Percentiles rank a stretch among this genome's conserved stretches.
Evolutionary conservation across 768 basidiomycete species (phyloP).

Genomic region (Xerocomellus chrysenteron): DNA sequence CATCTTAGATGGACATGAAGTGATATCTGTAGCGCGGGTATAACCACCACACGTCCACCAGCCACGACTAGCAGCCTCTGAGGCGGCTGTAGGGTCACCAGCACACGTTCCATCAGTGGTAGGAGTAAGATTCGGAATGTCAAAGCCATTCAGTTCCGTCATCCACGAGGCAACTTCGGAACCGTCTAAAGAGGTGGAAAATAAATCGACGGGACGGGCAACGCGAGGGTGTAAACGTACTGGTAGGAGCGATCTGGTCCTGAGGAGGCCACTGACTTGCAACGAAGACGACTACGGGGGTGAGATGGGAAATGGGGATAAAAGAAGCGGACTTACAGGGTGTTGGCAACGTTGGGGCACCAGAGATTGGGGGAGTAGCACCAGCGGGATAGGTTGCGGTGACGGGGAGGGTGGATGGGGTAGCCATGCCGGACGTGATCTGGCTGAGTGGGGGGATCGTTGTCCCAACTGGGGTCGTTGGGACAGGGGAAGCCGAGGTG

Average conservation of each 20-base stretch:
- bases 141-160: constrained; percentile 66
- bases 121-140: constrained; percentile 64
- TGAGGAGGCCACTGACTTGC: constrained; percentile 57
- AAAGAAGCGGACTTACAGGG: constrained; percentile 43
- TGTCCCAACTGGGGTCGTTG: constrained; percentile 38
- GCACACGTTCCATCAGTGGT: constrained; percentile 71
- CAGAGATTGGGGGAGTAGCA: constrained; percentile 57
- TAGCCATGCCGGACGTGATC: constrained; percentile 65
- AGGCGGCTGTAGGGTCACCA: constrained; percentile 53
- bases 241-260: constrained; percentile 58
- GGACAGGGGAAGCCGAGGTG: constrained; percentile 21
- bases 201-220: neutral
- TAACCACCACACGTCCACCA: constrained; percentile 92
- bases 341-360: constrained; percentile 65
- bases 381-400: constrained; percentile 58
- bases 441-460: constrained; percentile 55
- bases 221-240: constrained; percentile 36
- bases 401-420: constrained; percentile 46
- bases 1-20: constrained; percentile 61
- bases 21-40: constrained; percentile 59
- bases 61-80: constrained; percentile 60
- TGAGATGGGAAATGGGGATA: neutral
- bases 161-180: constrained; percentile 71
- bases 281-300: constrained; percentile 43
- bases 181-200: neutral